Base-by-base conservation (phyloP, 257 asterid species). In the Rehmannia glutinosa region DNA sequence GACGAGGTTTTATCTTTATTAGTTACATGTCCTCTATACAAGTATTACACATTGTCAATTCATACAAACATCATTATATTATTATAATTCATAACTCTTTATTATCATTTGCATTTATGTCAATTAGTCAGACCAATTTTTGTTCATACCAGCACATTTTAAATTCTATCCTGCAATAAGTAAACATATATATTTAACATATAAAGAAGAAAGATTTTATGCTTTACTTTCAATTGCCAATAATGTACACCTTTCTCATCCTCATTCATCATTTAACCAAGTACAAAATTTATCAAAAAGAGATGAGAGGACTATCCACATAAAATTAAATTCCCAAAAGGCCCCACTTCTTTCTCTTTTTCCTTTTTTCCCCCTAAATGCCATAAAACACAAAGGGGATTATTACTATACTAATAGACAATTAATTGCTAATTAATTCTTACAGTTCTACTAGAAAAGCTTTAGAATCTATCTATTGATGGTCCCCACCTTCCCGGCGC, bases 371-470 rank as follows among this genome's bases (percentile, higher is more conserved):
- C 0, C 45, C 15, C 55, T n/a, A n/a, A n/a, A n/a, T n/a, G n/a
- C 55, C 17, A 49, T 3, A 17, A 64, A 41, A 33, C 69, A 59
- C 51, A 32, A 12, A 42, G 15, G 12, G 30, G 53, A 65, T 70
- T 43, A 51, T 65, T 30, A 25, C 23, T 45, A 36, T 6, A 4
- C 55, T 69, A 53, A 70, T 33, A 52, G 59, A 33, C 38, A 67
- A 46, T 46, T 62, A 53, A 62, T 42, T 56, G 55, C 27, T 38
- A 57, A 47, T 62, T 62, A 67, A 68, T 64, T 11, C 46, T n/a
- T 28, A 51, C 50, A 41, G 33, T 21, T 50, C n/a, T n/a, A n/a
- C n/a, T n/a, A n/a, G n/a, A n/a, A n/a, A n/a, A n/a, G n/a, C n/a
- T n/a, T n/a, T 20, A 61, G 15, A 50, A 35, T 24, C 49, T 38